Evolutionary conservation across 805 yeast species (phyloP), one percentile per base, ranked within the genome.

Genomic region (Lipomyces yamanashiensis): DNA sequence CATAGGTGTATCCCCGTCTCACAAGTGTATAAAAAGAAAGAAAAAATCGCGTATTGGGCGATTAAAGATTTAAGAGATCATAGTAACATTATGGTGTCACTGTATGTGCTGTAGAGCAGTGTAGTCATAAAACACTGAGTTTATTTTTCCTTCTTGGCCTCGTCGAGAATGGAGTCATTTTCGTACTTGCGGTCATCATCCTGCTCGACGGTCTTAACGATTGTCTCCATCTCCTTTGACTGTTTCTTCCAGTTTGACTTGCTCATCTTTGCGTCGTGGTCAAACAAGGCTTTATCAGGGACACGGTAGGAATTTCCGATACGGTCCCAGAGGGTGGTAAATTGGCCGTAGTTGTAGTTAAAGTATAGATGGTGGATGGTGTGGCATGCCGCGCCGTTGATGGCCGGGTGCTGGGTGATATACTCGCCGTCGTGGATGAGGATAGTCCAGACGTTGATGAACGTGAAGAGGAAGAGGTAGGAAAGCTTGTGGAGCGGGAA

Each of bases 351-450:
- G 81, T 95, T 95, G 80, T 95, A 95, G 82, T 93, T 93, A 85
- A 95, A 95, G 79, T 95, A 95, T 71, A 95, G 79, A 75, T 95
- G 99, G 78, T 95, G 99, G 54, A 93, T 87, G 0, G 99, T 92
- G 80, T 95, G 99, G 78, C 98, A 93, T 6, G 99, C 99, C 17
- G 98, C 92, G 72, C 99, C 99, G 77, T 95, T 95, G 70, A 95
- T 88, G 63, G 91, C 84, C 7, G 98, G 97, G 76, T 92, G 96
- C 76, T 90, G 89, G 50, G 97, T 89, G 81, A 93, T 77, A 77
- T 92, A 95, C 75, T 92, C 95, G 69, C 99, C 99, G 74, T 95
- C 99, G 78, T 95, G 99, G 74, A 95, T 95, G 95, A 93, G 89
- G 49, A 95, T 96, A 13, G 99, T 90, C 99, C 99, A 95, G 76